Base-by-base conservation (phyloP, 257 asterid species). In the Solanum sparsipilum region DNA sequence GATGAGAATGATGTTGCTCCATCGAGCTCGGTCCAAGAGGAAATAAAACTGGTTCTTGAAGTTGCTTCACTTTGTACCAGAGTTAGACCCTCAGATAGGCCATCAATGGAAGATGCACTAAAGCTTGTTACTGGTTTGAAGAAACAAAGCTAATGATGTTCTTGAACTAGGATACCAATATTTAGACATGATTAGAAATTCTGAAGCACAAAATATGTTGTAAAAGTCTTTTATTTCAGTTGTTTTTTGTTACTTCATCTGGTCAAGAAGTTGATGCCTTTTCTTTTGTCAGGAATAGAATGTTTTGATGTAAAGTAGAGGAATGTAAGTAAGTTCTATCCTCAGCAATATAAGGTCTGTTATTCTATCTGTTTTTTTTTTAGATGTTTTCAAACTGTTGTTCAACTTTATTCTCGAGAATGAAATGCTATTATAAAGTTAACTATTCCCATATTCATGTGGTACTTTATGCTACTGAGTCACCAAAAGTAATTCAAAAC, bases 61-160 rank as follows among this genome's bases (percentile, higher is more conserved):
- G 95, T 96, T 38, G 98, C 95, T 67, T 90, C 94, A 71, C 93
- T 91, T 27, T 96, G 99, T 92, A 94, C 90, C 21, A 92, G 92
- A 86, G 90, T 92, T 87, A 92, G 94, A 89, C 86, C 88, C 27
- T 86, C 89, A 32, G 92, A 92, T 20, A 83, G 92, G 85, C 96
- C 98, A 39, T 91, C 98, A 16, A 93, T 95, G 96, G 94, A 92
- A 87, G 96, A 93, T 39, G 95, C 87, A 13, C 34, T 95, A 41
- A 92, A 94, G 91, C 88, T 93, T 87, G 73, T 96, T 39, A 89
- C 93, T 2, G 88, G 90, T 82, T 87, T 87, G 84, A 92, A 92
- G 74, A 86, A 91, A 31, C 88, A 85, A 83, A 78, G 81, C 35
- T 46, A 89, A 84, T 71, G 90, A 87, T 32, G 58, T 12, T 46